A percentile compares a stretch with the other conserved stretches of the same genome.
Evolutionary conservation across 345 rosid species (phyloP).

Genomic region (Eucalyptus pauciflora): DNA sequence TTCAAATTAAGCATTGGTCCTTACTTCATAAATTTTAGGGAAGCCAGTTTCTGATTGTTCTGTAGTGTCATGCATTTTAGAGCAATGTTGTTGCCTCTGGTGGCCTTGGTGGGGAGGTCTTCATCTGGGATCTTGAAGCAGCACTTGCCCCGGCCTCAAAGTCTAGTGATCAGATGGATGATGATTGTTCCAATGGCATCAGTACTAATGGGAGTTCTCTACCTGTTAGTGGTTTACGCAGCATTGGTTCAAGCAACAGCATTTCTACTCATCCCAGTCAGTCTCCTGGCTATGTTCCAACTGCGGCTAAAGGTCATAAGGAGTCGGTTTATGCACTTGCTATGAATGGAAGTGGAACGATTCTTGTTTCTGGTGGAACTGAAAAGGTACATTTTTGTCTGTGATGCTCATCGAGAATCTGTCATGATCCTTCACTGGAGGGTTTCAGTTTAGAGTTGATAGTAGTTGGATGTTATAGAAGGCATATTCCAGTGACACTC

Average conservation of each 20-base stretch:
- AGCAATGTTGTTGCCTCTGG: constrained; percentile 95
- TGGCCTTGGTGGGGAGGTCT: constrained; percentile 99
- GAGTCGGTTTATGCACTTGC: constrained; percentile 99
- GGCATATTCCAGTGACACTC: not conserved
- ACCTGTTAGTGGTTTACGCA: constrained; percentile 63
- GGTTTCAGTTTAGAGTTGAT: not conserved
- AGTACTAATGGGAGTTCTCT: constrained; percentile 45
- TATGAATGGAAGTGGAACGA: constrained; percentile 80
- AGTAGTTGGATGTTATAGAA: not conserved
- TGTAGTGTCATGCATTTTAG: constrained; percentile 70
- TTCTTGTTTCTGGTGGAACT: constrained; percentile 99
- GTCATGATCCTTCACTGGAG: not conserved
- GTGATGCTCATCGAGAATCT: not conserved
- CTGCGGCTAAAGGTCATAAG: constrained; percentile 94
- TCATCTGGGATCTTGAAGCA: constrained; percentile 98
- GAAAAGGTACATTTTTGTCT: constrained; percentile 61
- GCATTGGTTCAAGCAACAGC: constrained; percentile 76
- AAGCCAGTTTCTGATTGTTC: constrained; percentile 51
- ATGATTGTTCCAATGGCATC: constrained; percentile 62
- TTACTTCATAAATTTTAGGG: not conserved
- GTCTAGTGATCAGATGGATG: constrained; percentile 63
- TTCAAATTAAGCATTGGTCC: not conserved
- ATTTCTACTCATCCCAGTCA: constrained; percentile 59
- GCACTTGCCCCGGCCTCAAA: constrained; percentile 69
- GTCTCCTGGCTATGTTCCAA: constrained; percentile 69